Evolutionary conservation across 176 grass and related monocot genomes (phyloP).

Genomic region (Juncus inflexus): DNA sequence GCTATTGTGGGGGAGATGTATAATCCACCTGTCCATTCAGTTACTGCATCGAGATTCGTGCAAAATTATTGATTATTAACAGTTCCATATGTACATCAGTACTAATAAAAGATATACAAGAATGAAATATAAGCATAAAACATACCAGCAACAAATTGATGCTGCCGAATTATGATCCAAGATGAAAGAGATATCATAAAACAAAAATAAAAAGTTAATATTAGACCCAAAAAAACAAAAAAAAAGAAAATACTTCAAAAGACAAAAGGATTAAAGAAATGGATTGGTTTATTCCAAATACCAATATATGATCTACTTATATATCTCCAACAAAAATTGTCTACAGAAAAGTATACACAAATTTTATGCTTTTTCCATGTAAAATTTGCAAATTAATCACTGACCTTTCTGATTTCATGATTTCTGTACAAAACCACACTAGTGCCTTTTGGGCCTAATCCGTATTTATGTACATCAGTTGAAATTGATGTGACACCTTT

Average conservation of each 20-base stretch:
- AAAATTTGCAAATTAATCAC: neutral
- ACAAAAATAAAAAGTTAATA: slow-evolving; percentile 11
- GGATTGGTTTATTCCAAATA: too few relatives aligned
- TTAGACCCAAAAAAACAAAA: slow-evolving; percentile 27
- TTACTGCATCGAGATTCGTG: slow-evolving; percentile 46
- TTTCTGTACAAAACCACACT: slow-evolving; percentile 91
- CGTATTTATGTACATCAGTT: slow-evolving; percentile 95
- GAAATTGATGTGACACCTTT: slow-evolving; percentile 98
- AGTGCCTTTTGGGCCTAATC: slow-evolving; percentile 94
- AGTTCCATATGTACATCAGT: neutral
- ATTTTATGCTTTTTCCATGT: neutral
- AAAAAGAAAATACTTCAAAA: neutral
- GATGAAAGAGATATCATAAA: slow-evolving; percentile 16
- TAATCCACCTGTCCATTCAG: slow-evolving; percentile 93
- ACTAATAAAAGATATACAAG: slow-evolving; percentile 10
- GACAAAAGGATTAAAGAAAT: neutral
- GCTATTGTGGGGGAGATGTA: slow-evolving; percentile 94
- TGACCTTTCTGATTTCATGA: slow-evolving; percentile 97
- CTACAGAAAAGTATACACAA: too few relatives aligned
- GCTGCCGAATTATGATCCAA: slow-evolving; percentile 41
- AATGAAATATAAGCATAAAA: slow-evolving; percentile 19
- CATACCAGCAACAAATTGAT: slow-evolving; percentile 98
- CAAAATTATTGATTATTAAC: neutral
- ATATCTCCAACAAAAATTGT: too few relatives aligned
- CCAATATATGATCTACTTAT: too few relatives aligned